Evolutionary conservation across 306 rosid species (phyloP).

Genomic region (Abrus pulchellus): DNA sequence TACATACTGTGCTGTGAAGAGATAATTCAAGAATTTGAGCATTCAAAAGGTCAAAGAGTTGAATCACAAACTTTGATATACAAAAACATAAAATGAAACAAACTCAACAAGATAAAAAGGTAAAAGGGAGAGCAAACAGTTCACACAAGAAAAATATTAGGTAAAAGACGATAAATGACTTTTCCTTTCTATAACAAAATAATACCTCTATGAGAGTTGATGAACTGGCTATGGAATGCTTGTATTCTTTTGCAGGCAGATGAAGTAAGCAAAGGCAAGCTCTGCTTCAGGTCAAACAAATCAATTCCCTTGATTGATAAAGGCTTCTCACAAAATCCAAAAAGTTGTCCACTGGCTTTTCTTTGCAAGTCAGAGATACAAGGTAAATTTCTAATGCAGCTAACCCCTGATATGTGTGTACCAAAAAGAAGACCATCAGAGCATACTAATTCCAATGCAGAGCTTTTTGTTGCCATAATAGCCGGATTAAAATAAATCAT

Average conservation of each 20-base stretch:
- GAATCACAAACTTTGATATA: neutral
- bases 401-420: slow-evolving; percentile 47
- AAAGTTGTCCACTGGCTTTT: slow-evolving; percentile 63
- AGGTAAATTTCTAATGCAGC: slow-evolving; percentile 60
- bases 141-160: slow-evolving; percentile 23
- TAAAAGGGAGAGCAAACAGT: slow-evolving; percentile 22
- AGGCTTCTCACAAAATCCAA: slow-evolving; percentile 58
- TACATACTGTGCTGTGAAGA: slow-evolving; percentile 4
- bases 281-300: slow-evolving; percentile 60
- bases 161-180: slow-evolving; percentile 15
- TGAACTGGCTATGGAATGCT: slow-evolving; percentile 57
- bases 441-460: slow-evolving; percentile 58
- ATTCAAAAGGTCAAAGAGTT: neutral
- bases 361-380: slow-evolving; percentile 61
- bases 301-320: slow-evolving; percentile 60
- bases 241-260: slow-evolving; percentile 60
- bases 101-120: slow-evolving; percentile 17
- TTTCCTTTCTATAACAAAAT: slow-evolving; percentile 17
- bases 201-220: slow-evolving; percentile 69
- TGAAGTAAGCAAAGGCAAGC: slow-evolving; percentile 51
- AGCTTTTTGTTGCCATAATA: slow-evolving; percentile 63
- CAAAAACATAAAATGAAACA: slow-evolving; percentile 2
- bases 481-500: slow-evolving; percentile 56
- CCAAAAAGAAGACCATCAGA: slow-evolving; percentile 51
- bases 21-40: neutral